A percentile compares a stretch with the other conserved stretches of the same genome.
Evolutionary conservation across 176 grass and related monocot species (phyloP).

Genomic region (Phoenix dactylifera): DNA sequence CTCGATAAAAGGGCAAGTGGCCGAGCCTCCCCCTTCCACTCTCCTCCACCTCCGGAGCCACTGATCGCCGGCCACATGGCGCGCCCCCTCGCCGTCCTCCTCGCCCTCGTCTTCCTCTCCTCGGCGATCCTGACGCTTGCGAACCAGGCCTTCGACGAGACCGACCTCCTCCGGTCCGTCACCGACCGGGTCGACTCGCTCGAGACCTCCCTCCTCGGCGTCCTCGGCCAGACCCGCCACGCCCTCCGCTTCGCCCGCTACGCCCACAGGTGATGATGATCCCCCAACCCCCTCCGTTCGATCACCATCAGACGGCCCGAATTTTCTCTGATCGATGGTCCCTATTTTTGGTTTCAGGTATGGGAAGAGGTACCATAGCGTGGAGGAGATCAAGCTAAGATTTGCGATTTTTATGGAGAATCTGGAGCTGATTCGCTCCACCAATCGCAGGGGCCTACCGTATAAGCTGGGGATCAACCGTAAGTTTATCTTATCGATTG

Average conservation of each 20-base stretch:
- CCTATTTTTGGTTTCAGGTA: constrained; percentile 28
- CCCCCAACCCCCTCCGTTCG: background rate
- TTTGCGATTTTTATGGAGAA: constrained; percentile 82
- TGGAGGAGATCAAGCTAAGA: constrained; percentile 49
- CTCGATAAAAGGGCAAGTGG: background rate
- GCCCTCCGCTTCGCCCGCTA: constrained; percentile 67
- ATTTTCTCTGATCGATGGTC: background rate
- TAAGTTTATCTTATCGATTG: constrained; percentile 20
- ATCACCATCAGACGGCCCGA: no score
- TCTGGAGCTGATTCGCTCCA: constrained; percentile 61
- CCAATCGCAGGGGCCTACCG: constrained; percentile 56
- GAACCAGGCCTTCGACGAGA: constrained; percentile 27
- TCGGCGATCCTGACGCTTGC: background rate
- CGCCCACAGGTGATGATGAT: constrained; percentile 39
- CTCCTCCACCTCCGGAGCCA: background rate
- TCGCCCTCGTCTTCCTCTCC: constrained; percentile 24
- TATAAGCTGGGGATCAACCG: constrained; percentile 89
- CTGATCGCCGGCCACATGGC: constrained; percentile 18
- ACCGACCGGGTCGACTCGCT: constrained; percentile 54
- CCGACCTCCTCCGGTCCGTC: constrained; percentile 68
- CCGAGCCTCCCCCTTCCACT: background rate
- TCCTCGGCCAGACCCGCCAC: constrained; percentile 59
- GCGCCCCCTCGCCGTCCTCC: constrained; percentile 29
- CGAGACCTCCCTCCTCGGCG: constrained; percentile 53
- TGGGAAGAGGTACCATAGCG: constrained; percentile 68